These are phyloP conservation scores for Elaeagnus macrophylla DNA, from an alignment of 306 rosid genomes.

Conservation along the genomic window DNA sequence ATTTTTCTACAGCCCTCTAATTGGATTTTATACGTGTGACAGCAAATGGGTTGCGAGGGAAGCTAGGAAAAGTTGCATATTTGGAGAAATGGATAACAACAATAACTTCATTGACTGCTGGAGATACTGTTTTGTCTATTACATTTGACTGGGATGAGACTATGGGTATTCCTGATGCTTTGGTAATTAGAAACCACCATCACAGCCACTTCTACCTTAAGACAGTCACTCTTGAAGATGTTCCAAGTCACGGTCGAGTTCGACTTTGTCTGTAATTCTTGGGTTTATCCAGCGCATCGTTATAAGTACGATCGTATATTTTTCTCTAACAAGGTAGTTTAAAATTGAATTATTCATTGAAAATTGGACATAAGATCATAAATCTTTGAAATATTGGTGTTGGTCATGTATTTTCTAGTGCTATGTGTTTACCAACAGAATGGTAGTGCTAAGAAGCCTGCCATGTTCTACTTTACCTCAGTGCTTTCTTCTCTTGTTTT, in stretches of 20 bases:
- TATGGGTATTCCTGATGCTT: conserved; percentile 71
- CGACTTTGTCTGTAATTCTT: conserved; percentile 78
- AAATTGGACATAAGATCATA: neutral
- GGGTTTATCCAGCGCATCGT: conserved; percentile 81
- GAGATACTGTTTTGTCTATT: conserved; percentile 36
- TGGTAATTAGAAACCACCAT: conserved; percentile 55
- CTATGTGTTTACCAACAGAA: too few relatives aligned
- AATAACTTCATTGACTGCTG: conserved; percentile 25
- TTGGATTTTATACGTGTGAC: too few relatives aligned
- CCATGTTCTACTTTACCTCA: too few relatives aligned
- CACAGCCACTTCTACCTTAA: conserved; percentile 68
- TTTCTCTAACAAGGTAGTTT: conserved; percentile 63
- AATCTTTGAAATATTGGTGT: neutral
- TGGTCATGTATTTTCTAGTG: neutral
- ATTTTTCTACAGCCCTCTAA: too few relatives aligned
- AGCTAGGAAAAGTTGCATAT: conserved; percentile 44
- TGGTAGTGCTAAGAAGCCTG: too few relatives aligned
- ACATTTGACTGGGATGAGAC: conserved; percentile 66
- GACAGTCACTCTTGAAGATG: conserved; percentile 48
- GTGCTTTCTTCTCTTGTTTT: too few relatives aligned
- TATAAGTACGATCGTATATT: conserved; percentile 58
- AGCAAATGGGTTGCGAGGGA: conserved; percentile 42
- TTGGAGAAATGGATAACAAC: conserved; percentile 70
- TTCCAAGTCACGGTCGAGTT: conserved; percentile 50
- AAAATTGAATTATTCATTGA: neutral